Conservation (phyloP, 306 rosid species). For the Cicer bijugum region DNA sequence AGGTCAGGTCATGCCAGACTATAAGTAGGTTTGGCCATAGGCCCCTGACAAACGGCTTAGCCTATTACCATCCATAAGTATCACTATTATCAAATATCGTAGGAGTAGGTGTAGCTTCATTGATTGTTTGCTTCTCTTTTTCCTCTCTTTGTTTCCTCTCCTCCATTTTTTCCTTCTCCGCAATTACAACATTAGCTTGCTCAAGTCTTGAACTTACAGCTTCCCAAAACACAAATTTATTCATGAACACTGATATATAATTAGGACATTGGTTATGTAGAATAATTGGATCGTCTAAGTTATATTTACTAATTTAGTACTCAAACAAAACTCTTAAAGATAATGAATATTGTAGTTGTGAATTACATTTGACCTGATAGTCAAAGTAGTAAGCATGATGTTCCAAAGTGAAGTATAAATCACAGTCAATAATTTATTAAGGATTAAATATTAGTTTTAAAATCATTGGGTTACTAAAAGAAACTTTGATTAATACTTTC, state of each 20-base stretch:
- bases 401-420: conserved; percentile 39
- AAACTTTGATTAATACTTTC: conserved; percentile 66
- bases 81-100: conserved; percentile 46
- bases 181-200: conserved; percentile 65
- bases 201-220: conserved; percentile 70
- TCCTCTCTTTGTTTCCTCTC: conserved; percentile 21
- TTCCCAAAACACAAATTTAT: conserved; percentile 90
- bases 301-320: conserved; percentile 2
- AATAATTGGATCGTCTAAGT: conserved; percentile 34
- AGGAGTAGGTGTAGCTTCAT: conserved; percentile 31
- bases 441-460: conserved; percentile 30
- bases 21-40: no score
- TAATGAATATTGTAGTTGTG: conserved; percentile 9
- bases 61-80: no score
- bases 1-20: no score
- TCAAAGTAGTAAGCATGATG: conserved; percentile 97
- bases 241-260: conserved; percentile 69
- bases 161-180: conserved; percentile 53
- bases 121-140: conserved; percentile 38
- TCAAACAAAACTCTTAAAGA: conserved; percentile 25
- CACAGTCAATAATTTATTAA: conserved; percentile 41
- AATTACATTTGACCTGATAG: conserved; percentile 66
- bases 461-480: conserved; percentile 3
- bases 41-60: no score
- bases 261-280: conserved; percentile 65